Percentiles rank a stretch among this genome's conserved stretches.
phyloP scores from a whole-genome alignment of 768 basidiomycete species.

The Boletus bicolor region DNA sequence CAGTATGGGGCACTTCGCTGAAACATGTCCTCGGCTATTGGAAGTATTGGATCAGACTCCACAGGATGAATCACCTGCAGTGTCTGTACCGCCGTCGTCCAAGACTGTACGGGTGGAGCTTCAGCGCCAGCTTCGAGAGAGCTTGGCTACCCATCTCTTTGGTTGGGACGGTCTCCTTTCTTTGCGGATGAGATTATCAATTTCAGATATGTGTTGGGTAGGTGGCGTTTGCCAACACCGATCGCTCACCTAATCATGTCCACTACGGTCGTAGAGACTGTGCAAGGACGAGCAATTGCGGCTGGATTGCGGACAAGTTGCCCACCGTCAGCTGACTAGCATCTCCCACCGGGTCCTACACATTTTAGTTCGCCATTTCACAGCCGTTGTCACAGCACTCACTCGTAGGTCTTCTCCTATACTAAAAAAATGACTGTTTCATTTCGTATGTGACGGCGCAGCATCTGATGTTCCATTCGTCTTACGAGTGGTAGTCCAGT shows the following conservation, averaged over 20 bases:
- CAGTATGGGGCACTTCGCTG: conserved; percentile 35
- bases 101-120: conserved; percentile 35
- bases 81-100: conserved; percentile 32
- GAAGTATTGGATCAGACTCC: conserved; percentile 37
- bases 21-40: conserved; percentile 44
- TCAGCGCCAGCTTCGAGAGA: conserved; percentile 45
- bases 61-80: conserved; percentile 34
- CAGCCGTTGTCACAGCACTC: conserved; percentile 43
- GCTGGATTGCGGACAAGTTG: conserved; percentile 48
- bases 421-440: neutral
- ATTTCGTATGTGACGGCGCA: conserved; percentile 30
- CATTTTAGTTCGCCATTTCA: conserved; percentile 55
- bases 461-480: conserved; percentile 66
- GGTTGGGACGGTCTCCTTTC: conserved; percentile 55
- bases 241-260: conserved; percentile 17
- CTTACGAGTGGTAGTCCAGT: conserved; percentile 57
- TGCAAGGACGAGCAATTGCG: conserved; percentile 41
- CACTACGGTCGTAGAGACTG: conserved; percentile 45
- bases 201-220: conserved; percentile 45
- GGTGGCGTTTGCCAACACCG: conserved; percentile 9
- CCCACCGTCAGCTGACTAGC: conserved; percentile 45
- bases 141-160: conserved; percentile 56
- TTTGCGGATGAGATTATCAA: conserved; percentile 53
- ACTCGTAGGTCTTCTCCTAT: conserved; percentile 38
- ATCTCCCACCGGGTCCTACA: conserved; percentile 55